These are phyloP conservation scores for Tylopilus orsonianus DNA, from an alignment of 1,284 basidiomycete genomes.

Conservation along the genomic window DNA sequence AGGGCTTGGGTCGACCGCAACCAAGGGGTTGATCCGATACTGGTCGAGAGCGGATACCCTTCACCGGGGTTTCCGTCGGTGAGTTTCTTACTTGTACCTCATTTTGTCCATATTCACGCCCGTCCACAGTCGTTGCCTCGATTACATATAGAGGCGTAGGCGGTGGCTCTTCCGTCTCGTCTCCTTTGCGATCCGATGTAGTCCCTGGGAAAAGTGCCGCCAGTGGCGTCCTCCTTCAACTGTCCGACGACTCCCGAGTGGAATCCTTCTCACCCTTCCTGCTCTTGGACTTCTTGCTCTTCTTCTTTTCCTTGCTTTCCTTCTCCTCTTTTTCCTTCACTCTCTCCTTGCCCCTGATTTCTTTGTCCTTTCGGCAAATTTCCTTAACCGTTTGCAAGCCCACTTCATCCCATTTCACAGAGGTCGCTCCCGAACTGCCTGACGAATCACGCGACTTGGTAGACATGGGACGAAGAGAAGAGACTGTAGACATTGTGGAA, in stretches of 20 bases:
- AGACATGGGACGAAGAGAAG: conserved; percentile 60
- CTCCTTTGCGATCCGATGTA: conserved; percentile 15
- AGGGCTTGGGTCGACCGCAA: conserved; percentile 45
- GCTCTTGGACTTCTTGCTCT: conserved; percentile 32
- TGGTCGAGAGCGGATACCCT: conserved; percentile 52
- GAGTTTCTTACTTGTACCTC: conserved; percentile 13
- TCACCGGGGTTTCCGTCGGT: conserved; percentile 46
- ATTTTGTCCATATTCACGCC: conserved; percentile 39
- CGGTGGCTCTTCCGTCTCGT: conserved; percentile 1
- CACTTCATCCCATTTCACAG: conserved; percentile 66
- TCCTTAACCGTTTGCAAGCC: conserved; percentile 55
- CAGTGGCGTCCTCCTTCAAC: conserved; percentile 47
- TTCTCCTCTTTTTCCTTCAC: conserved; percentile 9
- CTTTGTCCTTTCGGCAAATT: conserved; percentile 47
- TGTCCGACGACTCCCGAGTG: conserved; percentile 37
- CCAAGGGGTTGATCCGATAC: conserved; percentile 65
- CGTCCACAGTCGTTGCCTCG: conserved; percentile 53
- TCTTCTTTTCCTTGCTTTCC: conserved; percentile 17
- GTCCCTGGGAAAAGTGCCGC: conserved; percentile 49
- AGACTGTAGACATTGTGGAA: conserved; percentile 50
- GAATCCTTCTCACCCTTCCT: conserved; percentile 27
- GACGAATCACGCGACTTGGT: conserved; percentile 50
- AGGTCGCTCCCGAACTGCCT: conserved; percentile 45
- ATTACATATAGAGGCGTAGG: conserved; percentile 44
- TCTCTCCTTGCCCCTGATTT: conserved; percentile 19